Base-by-base conservation (phyloP, 805 yeast species). In the Candida argentea region DNA sequence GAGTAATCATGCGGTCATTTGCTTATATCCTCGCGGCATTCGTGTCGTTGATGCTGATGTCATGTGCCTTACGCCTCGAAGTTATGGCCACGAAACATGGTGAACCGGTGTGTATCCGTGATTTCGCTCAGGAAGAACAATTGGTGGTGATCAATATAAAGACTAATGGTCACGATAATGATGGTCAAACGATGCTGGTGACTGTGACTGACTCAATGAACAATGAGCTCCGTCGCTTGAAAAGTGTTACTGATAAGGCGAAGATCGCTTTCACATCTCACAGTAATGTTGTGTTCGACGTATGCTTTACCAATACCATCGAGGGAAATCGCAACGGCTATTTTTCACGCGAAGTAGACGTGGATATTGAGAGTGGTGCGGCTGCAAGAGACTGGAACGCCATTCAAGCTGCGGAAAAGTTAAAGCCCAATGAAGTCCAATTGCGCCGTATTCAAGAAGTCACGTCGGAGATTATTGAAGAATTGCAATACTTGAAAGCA, bases 331-430 rank as follows among this genome's bases (percentile, higher is more conserved):
- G 27, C 22, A 32, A 26, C 5, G 22, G 23, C 31, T 67, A 68
- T 17, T 44, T 69, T 40, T 52, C 60, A 35, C 77, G 97, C 55
- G 78, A 78, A 29, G 63, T 91, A 43, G 95, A 86, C 48, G 64
- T 91, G 46, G 96, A 87, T 39, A 78, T 91, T 34, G 97, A 91
- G 55, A 76, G 86, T 37, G 98, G 98, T 24, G 83, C 96, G 28
- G 83, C 86, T 45, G 98, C 97, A 23, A 79, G 97, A 57, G 97
- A 91, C 61, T 91, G 97, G 96, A 85, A 86, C 50, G 84, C 86
- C 14, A 65, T 87, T 37, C 95, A 87, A 63, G 87, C 94, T 26
- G 72, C 81, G 25, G 97, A 91, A 56, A 84, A 85, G 52, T 75
- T 91, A 54, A 83, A 81, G 58, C 97, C 98, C 4, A 73, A 80